A percentile compares a stretch with the other conserved stretches of the same genome.
Evolutionary conservation across 352 stramenopile species (phyloP).

Genomic region (Phytopythium boreale): DNA sequence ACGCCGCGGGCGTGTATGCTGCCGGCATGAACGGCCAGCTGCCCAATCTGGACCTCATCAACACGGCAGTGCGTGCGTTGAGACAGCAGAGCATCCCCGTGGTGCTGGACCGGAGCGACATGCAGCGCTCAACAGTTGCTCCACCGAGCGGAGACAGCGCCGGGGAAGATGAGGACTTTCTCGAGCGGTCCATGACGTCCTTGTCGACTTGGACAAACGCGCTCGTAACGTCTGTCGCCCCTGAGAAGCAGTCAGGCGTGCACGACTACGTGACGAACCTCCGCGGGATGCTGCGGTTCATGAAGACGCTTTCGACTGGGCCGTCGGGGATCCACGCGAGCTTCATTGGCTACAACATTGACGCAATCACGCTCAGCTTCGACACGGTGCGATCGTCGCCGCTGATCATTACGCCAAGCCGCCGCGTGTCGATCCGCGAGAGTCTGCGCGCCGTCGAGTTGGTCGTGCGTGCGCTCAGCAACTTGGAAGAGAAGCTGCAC

Average conservation of each 20-base stretch:
- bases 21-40: slow-evolving; percentile 82
- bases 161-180: slow-evolving; percentile 6
- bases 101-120: slow-evolving; percentile 43
- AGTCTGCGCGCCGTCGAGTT: slow-evolving; percentile 60
- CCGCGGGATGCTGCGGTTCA: slow-evolving; percentile 76
- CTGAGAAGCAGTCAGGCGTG: slow-evolving; percentile 16
- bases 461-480: slow-evolving; percentile 76
- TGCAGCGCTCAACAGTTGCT: not conserved
- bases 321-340: slow-evolving; percentile 66
- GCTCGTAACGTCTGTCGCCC: slow-evolving; percentile 3
- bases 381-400: not conserved
- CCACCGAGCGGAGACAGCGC: not conserved
- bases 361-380: slow-evolving; percentile 64
- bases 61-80: slow-evolving; percentile 60
- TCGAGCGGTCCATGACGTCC: slow-evolving; percentile 8
- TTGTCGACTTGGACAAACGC: slow-evolving; percentile 1
- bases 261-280: slow-evolving; percentile 55
- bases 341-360: slow-evolving; percentile 87
- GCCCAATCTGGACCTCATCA: slow-evolving; percentile 86
- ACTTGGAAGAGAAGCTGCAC: slow-evolving; percentile 87
- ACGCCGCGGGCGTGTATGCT: slow-evolving; percentile 51
- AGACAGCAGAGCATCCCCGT: slow-evolving; percentile 41
- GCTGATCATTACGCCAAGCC: not conserved
- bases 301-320: slow-evolving; percentile 61
- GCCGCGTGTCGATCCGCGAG: slow-evolving; percentile 16